Conservation (phyloP, 495 filamentous ascomycete species). For the Annulohypoxylon moriforme region DNA sequence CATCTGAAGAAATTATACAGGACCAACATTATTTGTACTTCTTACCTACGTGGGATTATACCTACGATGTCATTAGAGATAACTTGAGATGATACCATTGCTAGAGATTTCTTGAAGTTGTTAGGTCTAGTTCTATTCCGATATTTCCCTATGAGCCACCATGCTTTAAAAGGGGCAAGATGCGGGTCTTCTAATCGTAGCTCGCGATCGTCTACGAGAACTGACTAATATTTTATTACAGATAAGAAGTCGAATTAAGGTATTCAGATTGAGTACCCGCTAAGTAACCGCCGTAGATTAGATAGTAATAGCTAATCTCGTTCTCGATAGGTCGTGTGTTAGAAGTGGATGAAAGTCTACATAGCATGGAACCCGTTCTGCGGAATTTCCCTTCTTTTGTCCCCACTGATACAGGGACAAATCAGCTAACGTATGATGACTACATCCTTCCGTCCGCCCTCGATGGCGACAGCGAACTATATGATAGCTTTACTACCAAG, state of each 20-base stretch:
- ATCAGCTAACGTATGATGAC: conserved; percentile 1
- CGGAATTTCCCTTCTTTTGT: not conserved
- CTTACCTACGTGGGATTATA: not conserved
- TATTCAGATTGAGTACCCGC: not conserved
- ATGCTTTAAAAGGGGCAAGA: not conserved
- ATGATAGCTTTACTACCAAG: not conserved
- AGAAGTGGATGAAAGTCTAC: not conserved
- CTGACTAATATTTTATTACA: not conserved
- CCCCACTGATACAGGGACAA: not conserved
- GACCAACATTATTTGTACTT: not conserved
- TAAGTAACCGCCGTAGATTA: not conserved
- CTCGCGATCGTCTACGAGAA: not conserved
- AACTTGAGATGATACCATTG: not conserved
- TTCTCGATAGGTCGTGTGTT: not conserved
- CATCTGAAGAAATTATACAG: not conserved
- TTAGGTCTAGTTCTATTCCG: not conserved
- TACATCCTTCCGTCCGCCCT: not conserved
- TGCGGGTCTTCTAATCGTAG: not conserved
- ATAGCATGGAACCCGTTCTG: not conserved
- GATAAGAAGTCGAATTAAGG: conserved; percentile 8
- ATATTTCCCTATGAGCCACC: not conserved
- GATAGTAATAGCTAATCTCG: not conserved
- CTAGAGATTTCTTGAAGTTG: not conserved
- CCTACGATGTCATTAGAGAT: not conserved
- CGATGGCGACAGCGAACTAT: not conserved